Evolutionary conservation across 2,329 filamentous ascomycete genomes (phyloP), one percentile per base, ranked within the genome.

Genomic region (Aspergillus sp.): DNA sequence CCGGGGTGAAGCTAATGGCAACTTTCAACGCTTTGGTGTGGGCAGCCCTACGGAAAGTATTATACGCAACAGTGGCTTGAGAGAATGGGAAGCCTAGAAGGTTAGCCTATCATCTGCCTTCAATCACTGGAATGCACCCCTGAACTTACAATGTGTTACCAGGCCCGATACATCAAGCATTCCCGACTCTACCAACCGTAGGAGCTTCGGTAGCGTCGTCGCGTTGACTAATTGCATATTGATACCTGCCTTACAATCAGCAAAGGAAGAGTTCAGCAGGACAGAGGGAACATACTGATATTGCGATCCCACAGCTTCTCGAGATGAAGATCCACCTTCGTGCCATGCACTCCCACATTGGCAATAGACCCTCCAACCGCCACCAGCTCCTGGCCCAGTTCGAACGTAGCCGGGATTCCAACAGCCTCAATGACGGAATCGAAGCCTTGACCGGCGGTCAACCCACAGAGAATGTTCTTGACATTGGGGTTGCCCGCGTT

Each of bases 361-460:
- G 81, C 81, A 55, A 84, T 76, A 0, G 72, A 68, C 3, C 80
- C 82, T 1, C 81, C 81, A 0, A 76, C 68, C 0, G 77, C 80
- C 9, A 84, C 73, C 20, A 85, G 60, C 7, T 76, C 68, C 63
- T 84, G 81, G 48, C 76, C 79, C 40, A 82, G 65, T 14, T 78
- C 71, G 60, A 84, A 82, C 0, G 78, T 82, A 0, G 71, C 71
- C 0, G 79, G 78, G 8, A 80, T 69, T 1, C 81, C 81, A 1
- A 84, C 82, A 0, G 79, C 80, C 62, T 84, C 82, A 46, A 83
- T 81, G 1, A 84, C 81, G 0, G 78, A 71, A 52, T 85, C 81
- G 56, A 79, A 82, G 0, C 81, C 81, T 48, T 76, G 71, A 1
- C 74, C 76, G n/a, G 75, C 74, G 0, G 79, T 82, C 47, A 81